Conservation (phyloP, 2,329 filamentous ascomycete species). For the Cytospora schulzeri region DNA sequence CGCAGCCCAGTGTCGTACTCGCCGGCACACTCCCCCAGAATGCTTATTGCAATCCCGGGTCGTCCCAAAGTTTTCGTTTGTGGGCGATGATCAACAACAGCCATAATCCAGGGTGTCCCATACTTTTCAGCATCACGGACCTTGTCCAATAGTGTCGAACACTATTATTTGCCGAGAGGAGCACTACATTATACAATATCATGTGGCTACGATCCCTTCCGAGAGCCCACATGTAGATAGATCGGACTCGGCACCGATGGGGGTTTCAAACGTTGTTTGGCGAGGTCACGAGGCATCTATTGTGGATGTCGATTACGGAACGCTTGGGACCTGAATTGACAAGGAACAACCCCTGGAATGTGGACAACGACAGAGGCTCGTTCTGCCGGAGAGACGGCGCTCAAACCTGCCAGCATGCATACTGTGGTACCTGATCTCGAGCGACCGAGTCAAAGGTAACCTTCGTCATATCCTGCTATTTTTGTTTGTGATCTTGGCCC, state of each 20-base stretch:
- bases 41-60: background rate
- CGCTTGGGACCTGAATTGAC: slow-evolving; percentile 8
- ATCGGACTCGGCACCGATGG: slow-evolving; percentile 17
- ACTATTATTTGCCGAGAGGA: slow-evolving; percentile 9
- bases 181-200: slow-evolving; percentile 1
- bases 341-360: slow-evolving; percentile 24
- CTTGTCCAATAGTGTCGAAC: slow-evolving; percentile 18
- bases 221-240: background rate
- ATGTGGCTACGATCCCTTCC: slow-evolving; percentile 16
- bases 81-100: background rate
- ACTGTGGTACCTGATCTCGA: background rate
- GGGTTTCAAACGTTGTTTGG: slow-evolving; percentile 6
- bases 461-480: slow-evolving; percentile 10
- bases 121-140: slow-evolving; percentile 10
- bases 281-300: slow-evolving; percentile 16
- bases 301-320: slow-evolving; percentile 15
- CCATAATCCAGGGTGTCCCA: background rate
- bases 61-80: background rate
- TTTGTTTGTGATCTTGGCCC: slow-evolving; percentile 16
- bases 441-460: background rate
- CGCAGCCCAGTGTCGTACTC: slow-evolving; percentile 19
- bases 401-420: background rate
- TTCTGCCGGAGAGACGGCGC: slow-evolving; percentile 5
- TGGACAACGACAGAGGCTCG: background rate
- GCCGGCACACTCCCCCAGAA: slow-evolving; percentile 16